phyloP scores from a whole-genome alignment of 2,329 filamentous ascomycete species.

The Aspergillus sp. region DNA sequence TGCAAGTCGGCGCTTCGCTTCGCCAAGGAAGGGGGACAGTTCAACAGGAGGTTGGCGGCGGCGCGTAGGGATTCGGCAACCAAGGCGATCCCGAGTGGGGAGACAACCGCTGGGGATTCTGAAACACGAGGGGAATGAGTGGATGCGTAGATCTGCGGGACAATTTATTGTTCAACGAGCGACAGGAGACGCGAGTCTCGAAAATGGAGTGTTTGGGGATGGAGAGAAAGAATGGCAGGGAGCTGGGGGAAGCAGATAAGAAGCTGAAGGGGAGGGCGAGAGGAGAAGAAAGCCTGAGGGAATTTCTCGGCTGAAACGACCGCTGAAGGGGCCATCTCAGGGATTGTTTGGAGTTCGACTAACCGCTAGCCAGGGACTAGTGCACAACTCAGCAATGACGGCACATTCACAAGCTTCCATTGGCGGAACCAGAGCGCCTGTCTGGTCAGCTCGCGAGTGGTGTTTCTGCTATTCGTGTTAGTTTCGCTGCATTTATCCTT shows the following conservation, averaged over 20 bases:
- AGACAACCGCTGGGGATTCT: neutral
- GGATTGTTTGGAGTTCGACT: neutral
- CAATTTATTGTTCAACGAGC: neutral
- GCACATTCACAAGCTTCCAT: neutral
- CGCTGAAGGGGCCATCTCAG: neutral
- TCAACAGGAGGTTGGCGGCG: neutral
- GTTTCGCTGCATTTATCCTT: neutral
- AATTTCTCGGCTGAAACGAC: conserved; percentile 1
- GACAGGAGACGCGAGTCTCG: neutral
- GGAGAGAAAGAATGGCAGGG: conserved; percentile 6
- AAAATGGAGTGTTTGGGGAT: neutral
- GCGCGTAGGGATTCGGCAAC: conserved; percentile 12
- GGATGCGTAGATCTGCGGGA: neutral
- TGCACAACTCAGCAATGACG: neutral
- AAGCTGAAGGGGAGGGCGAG: neutral
- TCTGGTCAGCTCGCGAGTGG: neutral
- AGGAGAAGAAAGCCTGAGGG: conserved; percentile 1
- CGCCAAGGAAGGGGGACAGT: conserved; percentile 17
- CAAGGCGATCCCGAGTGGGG: conserved; percentile 9
- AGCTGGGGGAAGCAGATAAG: neutral
- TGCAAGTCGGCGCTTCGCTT: conserved; percentile 11
- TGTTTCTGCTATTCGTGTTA: too few relatives aligned
- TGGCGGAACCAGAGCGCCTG: neutral
- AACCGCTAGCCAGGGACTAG: conserved; percentile 8
- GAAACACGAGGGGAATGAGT: conserved; percentile 6